Base-by-base conservation (phyloP, 1,284 basidiomycete species). In the Apiotrichum akiyoshidainum region DNA sequence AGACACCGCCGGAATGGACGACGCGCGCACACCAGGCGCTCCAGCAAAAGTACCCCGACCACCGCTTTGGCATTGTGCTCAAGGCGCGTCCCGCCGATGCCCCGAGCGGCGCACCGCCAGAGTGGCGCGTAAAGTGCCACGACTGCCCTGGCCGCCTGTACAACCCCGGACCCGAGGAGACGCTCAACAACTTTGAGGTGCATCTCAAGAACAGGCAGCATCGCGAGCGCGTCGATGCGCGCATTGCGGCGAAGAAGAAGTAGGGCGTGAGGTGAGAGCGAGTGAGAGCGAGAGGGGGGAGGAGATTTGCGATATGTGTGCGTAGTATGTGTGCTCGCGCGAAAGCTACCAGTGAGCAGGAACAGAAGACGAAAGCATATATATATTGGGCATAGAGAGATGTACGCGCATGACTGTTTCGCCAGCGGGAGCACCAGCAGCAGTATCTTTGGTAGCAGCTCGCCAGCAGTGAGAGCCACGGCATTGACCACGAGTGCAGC, bases 71-170 rank as follows among this genome's bases (percentile, higher is more conserved):
- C 63, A 83, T 89, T 13, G 84, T 88, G n/a, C 79, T 85, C 5
- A 77, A 79, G 53, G 70, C 71, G 21, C 83, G 85, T 53, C 85
- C 83, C 69, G 80, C 83, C 8, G 68, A 59, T 14, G 78, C 79
- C 13, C 80, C 82, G 54, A 80, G 78, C 9, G 80, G 79, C 34
- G 74, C 80, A 41, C 80, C 84, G 4, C 61, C 71, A n/a, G 90
- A 94, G 74, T 98, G 94, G 93, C 84, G 93, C 21, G 84, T 97
- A 69, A 93, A 91, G 76, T 99, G 95, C 77, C 74, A 87, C 60
- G 95, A 98, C 76, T 98, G 95, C 64, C 72, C 72, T 19, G 76
- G 73, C 33, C 70, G 93, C 87, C 79, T 98, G 57, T 99, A 98
- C 81, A 93, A 89, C 65, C 87, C 92, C 34, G 95, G 95, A 33